A percentile compares a stretch with the other conserved stretches of the same genome.
Conservation (phyloP, 2,329 filamentous ascomycete genomes). For the Pseudogymnoascus sp. region DNA sequence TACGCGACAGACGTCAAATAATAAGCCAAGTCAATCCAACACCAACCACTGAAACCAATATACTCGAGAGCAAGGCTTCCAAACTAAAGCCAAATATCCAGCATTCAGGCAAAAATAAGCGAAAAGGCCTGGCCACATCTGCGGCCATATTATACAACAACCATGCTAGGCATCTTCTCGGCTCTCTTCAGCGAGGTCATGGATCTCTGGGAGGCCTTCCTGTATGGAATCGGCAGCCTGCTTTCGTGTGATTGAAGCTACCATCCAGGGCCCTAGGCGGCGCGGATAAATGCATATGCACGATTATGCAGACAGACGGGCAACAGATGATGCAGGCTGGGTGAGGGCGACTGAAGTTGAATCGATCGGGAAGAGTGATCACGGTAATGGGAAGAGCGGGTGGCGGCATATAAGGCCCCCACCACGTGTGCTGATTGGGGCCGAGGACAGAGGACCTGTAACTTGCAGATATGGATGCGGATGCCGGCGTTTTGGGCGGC, state of each 20-base stretch:
- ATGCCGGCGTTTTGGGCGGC: neutral
- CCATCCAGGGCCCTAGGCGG: neutral
- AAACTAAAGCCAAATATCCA: neutral
- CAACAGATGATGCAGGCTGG: neutral
- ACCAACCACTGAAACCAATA: neutral
- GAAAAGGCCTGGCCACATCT: neutral
- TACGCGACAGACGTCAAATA: neutral
- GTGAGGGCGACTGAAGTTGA: neutral
- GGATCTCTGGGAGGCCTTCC: slow-evolving; percentile 22
- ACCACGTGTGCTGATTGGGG: neutral
- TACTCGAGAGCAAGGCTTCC: neutral
- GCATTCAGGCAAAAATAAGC: neutral
- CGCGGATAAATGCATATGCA: slow-evolving; percentile 1
- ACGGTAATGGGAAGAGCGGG: neutral
- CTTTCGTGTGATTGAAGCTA: neutral
- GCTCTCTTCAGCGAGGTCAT: slow-evolving; percentile 20
- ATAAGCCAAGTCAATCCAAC: neutral
- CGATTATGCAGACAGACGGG: neutral
- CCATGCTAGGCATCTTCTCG: slow-evolving; percentile 20
- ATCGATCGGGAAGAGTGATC: neutral
- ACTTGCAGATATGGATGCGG: neutral
- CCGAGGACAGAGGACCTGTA: neutral
- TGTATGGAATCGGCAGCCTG: slow-evolving; percentile 16
- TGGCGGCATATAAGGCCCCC: neutral
- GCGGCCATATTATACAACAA: slow-evolving; percentile 4